Evolutionary conservation across 345 rosid species (phyloP), one percentile per base, ranked within the genome.

Genomic region (Populus pruinosa): DNA sequence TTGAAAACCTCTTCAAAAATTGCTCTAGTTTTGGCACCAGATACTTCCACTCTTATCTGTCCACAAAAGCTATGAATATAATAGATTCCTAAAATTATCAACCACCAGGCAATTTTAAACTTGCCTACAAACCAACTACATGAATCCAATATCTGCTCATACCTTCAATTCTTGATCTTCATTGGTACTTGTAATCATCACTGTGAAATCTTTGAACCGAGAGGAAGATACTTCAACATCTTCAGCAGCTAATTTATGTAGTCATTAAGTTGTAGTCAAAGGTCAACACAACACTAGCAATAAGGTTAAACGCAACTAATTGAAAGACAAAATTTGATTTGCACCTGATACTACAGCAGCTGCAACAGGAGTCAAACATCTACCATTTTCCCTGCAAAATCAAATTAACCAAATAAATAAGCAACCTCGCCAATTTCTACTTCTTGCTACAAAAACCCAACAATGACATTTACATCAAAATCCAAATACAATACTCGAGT

Each of bases 11-110:
- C 50, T 77, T 91, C 81, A 56, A 89, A 95, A 39, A 85, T 84
- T 53, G 86, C 89, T 83, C 84, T 86, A 69, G 97, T 95, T 84
- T 82, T 91, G 70, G 87, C 83, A 62, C 96, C 93, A 11, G 90
- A 83, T 43, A 93, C 87, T 84, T 91, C 87, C 35, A 91, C 85
- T 31, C 87, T 88, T 70, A 91, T 73, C 99, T 95, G 77, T 71
- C 70, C 38, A 83, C 44, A 70, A 50, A 41, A 74, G 62, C 76
- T 16, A 49, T 6, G 59, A 12, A 70, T 18, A 33, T 13, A 47
- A 36, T 33, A 16, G 11, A 16, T 11, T 12, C 43, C 38, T 41
- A 75, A 56, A 66, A 56, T 69, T 59, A 50, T 47, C 29, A 55
- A 8, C 56, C 29, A 16, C 3, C 25, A 55, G 33, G 35, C 23